phyloP scores from a whole-genome alignment of 2,329 filamentous ascomycete species.

The Trichoderma polysporum region DNA sequence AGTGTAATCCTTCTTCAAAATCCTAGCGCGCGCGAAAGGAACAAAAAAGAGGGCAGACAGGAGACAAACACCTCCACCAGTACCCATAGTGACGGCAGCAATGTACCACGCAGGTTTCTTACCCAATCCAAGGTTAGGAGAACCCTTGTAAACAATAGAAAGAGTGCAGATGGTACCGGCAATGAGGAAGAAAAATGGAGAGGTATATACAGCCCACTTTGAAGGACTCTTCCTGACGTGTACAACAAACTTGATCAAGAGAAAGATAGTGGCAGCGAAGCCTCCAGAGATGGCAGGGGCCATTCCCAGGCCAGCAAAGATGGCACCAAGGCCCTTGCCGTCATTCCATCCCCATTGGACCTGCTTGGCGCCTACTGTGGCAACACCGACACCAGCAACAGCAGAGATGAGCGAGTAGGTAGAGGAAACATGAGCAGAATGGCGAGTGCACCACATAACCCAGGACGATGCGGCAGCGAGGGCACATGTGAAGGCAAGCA shows the following conservation, averaged over 20 bases:
- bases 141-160: slow-evolving; percentile 79
- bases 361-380: slow-evolving; percentile 57
- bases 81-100: slow-evolving; percentile 63
- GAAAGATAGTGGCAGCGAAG: slow-evolving; percentile 67
- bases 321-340: slow-evolving; percentile 68
- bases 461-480: slow-evolving; percentile 63
- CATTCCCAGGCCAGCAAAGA: slow-evolving; percentile 70
- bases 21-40: slow-evolving; percentile 63
- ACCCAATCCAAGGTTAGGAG: slow-evolving; percentile 63
- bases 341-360: slow-evolving; percentile 70
- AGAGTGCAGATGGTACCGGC: slow-evolving; percentile 72
- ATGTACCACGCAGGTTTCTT: slow-evolving; percentile 69
- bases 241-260: slow-evolving; percentile 64
- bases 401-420: slow-evolving; percentile 68
- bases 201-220: slow-evolving; percentile 69
- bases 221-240: slow-evolving; percentile 70
- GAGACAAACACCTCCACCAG: slow-evolving; percentile 58
- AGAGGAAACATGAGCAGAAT: slow-evolving; percentile 70
- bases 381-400: slow-evolving; percentile 66
- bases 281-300: slow-evolving; percentile 65
- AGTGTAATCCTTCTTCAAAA: slow-evolving; percentile 67
- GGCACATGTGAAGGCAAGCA: slow-evolving; percentile 64
- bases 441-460: slow-evolving; percentile 75
- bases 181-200: slow-evolving; percentile 76
- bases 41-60: slow-evolving; percentile 70